phyloP scores from a whole-genome alignment of 306 rosid genomes.

The Hippophae rhamnoides region DNA sequence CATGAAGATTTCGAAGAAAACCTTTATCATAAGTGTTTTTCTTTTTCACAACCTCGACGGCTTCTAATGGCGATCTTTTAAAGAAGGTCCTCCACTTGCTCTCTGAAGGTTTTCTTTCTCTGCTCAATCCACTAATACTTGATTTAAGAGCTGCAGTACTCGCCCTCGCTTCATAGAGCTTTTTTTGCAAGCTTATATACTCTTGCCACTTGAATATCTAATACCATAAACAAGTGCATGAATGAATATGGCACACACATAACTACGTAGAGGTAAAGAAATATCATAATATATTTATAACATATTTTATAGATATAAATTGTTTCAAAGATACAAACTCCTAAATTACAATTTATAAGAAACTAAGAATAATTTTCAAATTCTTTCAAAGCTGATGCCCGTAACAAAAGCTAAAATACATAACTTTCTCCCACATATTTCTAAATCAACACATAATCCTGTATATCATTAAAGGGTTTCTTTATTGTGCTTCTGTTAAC shows the following conservation, averaged over 20 bases:
- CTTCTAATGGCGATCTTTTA: slow-evolving; percentile 52
- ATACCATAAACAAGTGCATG: slow-evolving; percentile 13
- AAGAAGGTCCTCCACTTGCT: slow-evolving; percentile 72
- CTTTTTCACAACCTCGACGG: slow-evolving; percentile 40
- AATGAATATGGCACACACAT: neutral
- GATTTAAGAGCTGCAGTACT: slow-evolving; percentile 62
- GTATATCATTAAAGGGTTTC: too few species aligned
- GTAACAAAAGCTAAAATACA: too few species aligned
- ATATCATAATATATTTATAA: too few species aligned
- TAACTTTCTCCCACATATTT: too few species aligned
- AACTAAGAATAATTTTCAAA: too few species aligned
- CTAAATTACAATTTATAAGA: too few species aligned
- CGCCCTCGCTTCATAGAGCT: slow-evolving; percentile 56
- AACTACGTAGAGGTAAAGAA: too few species aligned
- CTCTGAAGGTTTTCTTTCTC: slow-evolving; percentile 36
- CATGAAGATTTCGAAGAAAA: slow-evolving; percentile 45
- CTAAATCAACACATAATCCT: too few species aligned
- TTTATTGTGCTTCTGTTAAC: too few species aligned
- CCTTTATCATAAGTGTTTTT: slow-evolving; percentile 70
- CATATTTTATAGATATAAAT: too few species aligned
- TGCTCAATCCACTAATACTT: slow-evolving; percentile 38
- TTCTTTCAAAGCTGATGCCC: too few species aligned
- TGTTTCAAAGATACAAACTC: too few species aligned
- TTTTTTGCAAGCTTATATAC: slow-evolving; percentile 58
- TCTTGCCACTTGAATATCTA: slow-evolving; percentile 97